Evolutionary conservation across 176 grass and related monocot genomes (phyloP).

Genomic region (Hsuehochloa calcarea): DNA sequence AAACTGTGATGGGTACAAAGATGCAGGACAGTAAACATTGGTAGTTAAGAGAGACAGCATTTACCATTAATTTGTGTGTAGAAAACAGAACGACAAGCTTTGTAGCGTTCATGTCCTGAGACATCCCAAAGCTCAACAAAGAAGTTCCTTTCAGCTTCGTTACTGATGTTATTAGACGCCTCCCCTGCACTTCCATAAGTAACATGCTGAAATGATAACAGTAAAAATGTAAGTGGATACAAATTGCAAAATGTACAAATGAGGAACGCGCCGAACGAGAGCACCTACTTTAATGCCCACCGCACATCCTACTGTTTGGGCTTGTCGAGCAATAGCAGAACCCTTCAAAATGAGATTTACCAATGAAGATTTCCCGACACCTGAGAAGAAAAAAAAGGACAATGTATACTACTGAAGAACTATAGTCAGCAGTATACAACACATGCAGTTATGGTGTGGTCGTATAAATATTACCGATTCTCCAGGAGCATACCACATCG

Average conservation of each 20-base stretch:
- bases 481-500: background rate
- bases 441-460: conserved; percentile 8
- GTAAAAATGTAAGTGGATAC: conserved; percentile 32
- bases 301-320: conserved; percentile 81
- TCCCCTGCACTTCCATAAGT: conserved; percentile 66
- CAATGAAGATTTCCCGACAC: conserved; percentile 89
- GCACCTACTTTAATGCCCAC: conserved; percentile 65
- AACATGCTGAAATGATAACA: conserved; percentile 73
- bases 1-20: background rate
- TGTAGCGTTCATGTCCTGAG: conserved; percentile 89
- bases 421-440: background rate
- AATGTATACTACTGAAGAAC: conserved; percentile 24
- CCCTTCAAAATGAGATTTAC: conserved; percentile 72
- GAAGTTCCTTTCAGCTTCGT: conserved; percentile 72
- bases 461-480: background rate
- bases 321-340: conserved; percentile 61
- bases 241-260: conserved; percentile 1
- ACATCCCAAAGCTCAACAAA: conserved; percentile 99
- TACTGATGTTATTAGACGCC: conserved; percentile 68
- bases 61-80: conserved; percentile 90
- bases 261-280: conserved; percentile 14
- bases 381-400: conserved; percentile 36
- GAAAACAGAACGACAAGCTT: conserved; percentile 82
- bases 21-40: background rate
- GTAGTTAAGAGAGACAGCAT: background rate